phyloP scores from a whole-genome alignment of 2,329 filamentous ascomycete species.

The Exserohilum turcica region DNA sequence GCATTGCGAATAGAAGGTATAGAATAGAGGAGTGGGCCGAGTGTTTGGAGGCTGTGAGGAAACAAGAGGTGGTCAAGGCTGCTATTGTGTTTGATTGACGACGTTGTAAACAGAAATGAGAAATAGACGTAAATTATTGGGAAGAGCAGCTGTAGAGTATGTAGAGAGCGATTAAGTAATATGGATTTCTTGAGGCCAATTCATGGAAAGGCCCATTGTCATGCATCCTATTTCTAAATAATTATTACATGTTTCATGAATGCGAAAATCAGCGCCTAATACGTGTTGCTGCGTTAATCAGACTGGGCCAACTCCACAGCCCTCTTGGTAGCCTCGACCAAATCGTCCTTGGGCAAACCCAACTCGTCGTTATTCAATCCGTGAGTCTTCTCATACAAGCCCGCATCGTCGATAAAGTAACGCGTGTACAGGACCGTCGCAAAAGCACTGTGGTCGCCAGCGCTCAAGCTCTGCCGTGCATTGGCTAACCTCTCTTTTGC shows the following conservation, averaged over 20 bases:
- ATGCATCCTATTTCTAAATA: not conserved
- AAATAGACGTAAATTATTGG: not conserved
- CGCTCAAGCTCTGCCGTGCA: constrained; percentile 53
- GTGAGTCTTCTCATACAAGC: constrained; percentile 40
- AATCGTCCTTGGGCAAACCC: constrained; percentile 62
- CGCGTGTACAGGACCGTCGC: constrained; percentile 55
- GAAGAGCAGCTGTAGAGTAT: too few relatives aligned
- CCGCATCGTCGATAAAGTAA: constrained; percentile 58
- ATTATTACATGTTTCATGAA: too few relatives aligned
- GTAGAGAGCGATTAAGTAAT: too few relatives aligned
- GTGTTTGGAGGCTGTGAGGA: constrained; percentile 71
- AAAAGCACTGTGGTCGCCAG: constrained; percentile 50
- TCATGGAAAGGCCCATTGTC: not conserved
- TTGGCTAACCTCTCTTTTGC: constrained; percentile 56
- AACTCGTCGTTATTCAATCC: constrained; percentile 58
- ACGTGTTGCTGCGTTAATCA: constrained; percentile 10
- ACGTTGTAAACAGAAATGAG: not conserved
- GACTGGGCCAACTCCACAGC: constrained; percentile 15
- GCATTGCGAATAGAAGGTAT: constrained; percentile 75
- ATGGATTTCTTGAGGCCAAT: not conserved
- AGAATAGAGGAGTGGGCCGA: constrained; percentile 74
- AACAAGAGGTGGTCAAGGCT: constrained; percentile 76
- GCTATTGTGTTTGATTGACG: constrained; percentile 70
- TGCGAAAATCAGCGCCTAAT: not conserved
- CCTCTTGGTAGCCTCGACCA: constrained; percentile 61